These are phyloP conservation scores for Halteria grandinella DNA, from an alignment of 73 alveolate species.

Conservation along the genomic window DNA sequence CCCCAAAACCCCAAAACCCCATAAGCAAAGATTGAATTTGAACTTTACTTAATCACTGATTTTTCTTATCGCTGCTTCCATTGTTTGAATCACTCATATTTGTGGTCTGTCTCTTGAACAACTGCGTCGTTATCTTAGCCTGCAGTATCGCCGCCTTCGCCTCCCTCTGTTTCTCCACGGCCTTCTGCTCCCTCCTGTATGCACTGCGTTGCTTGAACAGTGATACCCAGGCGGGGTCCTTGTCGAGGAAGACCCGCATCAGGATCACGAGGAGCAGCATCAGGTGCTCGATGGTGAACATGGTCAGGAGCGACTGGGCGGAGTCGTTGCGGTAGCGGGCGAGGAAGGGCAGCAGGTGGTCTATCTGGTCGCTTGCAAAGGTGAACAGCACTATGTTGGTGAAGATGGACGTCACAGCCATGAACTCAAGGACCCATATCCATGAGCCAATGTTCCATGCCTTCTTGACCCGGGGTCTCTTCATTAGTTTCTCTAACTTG, in stretches of 20 bases:
- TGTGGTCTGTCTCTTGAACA: too few relatives aligned
- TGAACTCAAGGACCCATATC: conserved; percentile 49
- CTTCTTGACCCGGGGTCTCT: conserved; percentile 53
- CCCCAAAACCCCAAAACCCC: too few relatives aligned
- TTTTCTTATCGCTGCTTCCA: too few relatives aligned
- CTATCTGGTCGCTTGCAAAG: conserved; percentile 49
- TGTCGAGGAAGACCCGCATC: conserved; percentile 17
- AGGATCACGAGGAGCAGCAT: conserved; percentile 28
- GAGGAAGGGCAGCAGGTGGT: conserved; percentile 34
- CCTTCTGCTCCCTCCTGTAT: background rate
- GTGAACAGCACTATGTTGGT: conserved; percentile 61
- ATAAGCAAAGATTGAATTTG: too few relatives aligned
- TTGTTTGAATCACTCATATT: too few relatives aligned
- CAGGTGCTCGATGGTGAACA: conserved; percentile 55
- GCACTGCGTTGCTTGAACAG: conserved; percentile 5
- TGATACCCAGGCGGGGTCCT: conserved; percentile 50
- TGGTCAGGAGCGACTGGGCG: conserved; percentile 10
- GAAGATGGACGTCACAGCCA: conserved; percentile 51
- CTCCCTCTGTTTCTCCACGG: too few relatives aligned
- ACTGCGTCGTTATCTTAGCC: too few relatives aligned
- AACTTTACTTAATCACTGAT: too few relatives aligned
- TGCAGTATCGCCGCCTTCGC: too few relatives aligned
- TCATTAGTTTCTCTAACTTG: conserved; percentile 60
- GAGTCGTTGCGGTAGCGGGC: background rate
- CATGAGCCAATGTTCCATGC: conserved; percentile 59